phyloP scores from a whole-genome alignment of 1,284 basidiomycete genomes.

The Coniferiporia weirii region DNA sequence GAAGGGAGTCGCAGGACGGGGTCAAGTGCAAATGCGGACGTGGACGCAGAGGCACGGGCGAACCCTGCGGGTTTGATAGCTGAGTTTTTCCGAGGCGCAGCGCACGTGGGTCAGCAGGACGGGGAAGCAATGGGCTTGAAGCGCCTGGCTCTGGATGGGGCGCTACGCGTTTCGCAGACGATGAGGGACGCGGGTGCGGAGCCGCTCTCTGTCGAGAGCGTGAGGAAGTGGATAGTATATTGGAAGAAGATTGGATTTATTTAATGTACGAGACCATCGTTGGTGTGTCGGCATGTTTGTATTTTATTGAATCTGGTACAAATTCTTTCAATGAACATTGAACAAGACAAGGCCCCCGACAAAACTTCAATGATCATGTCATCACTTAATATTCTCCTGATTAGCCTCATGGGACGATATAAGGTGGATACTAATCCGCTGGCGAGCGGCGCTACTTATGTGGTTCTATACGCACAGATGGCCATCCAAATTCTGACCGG shows the following conservation, averaged over 20 bases:
- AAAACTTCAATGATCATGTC: no score
- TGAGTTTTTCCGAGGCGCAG: slow-evolving; percentile 11
- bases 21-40: not conserved
- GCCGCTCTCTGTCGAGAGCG: not conserved
- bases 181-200: not conserved
- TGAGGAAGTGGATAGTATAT: slow-evolving; percentile 14
- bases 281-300: no score
- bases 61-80: slow-evolving; percentile 16
- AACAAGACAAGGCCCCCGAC: no score
- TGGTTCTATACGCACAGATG: no score
- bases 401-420: no score
- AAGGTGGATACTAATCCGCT: no score
- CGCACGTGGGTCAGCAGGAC: not conserved
- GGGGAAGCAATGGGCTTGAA: slow-evolving; percentile 1
- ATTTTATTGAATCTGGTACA: no score
- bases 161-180: not conserved
- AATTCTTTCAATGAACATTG: no score
- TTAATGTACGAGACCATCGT: no score
- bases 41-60: not conserved
- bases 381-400: no score
- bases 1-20: not conserved
- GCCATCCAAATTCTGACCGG: no score
- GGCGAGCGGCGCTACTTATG: no score
- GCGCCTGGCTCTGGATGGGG: not conserved
- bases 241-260: slow-evolving; percentile 15